Conservation (phyloP, 1,139 yeast genomes). For the Protomyces inouyei region DNA sequence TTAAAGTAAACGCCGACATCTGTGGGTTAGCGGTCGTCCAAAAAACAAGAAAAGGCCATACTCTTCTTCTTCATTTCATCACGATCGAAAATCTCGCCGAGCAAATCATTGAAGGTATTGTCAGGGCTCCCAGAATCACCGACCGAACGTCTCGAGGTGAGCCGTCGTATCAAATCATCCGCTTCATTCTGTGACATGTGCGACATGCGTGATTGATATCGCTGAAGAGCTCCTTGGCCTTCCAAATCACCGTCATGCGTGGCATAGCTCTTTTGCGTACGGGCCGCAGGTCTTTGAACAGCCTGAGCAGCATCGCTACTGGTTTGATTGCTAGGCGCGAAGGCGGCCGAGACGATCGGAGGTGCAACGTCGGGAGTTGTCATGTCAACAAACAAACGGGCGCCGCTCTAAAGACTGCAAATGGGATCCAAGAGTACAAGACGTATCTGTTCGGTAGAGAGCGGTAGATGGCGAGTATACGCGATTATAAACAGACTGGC, state of each 20-base stretch:
- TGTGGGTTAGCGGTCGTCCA: not conserved
- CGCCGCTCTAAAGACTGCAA: no score
- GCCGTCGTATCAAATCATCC: slow-evolving; percentile 5
- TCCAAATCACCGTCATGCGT: slow-evolving; percentile 1
- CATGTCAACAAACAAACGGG: no score
- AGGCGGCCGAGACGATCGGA: slow-evolving; percentile 1
- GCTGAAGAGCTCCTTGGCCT: slow-evolving; percentile 1
- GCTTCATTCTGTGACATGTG: slow-evolving; percentile 3
- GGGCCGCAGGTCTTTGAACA: not conserved
- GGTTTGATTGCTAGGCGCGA: not conserved
- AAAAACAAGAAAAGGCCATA: not conserved
- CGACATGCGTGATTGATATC: slow-evolving; percentile 8
- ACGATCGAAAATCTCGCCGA: slow-evolving; percentile 22
- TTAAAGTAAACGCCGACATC: slow-evolving; percentile 48
- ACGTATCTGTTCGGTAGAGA: no score
- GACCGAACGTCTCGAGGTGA: slow-evolving; percentile 14
- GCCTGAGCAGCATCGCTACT: not conserved
- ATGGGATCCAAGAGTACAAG: no score
- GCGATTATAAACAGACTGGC: no score
- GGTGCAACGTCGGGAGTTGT: slow-evolving; percentile 2
- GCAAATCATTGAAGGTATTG: slow-evolving; percentile 16
- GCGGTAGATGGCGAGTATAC: no score
- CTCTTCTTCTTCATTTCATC: slow-evolving; percentile 27
- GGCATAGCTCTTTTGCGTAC: not conserved
- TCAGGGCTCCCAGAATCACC: not conserved